Evolutionary conservation across 768 basidiomycete genomes (phyloP), one percentile per base, ranked within the genome.

Genomic region (Hortiboletus campestris): DNA sequence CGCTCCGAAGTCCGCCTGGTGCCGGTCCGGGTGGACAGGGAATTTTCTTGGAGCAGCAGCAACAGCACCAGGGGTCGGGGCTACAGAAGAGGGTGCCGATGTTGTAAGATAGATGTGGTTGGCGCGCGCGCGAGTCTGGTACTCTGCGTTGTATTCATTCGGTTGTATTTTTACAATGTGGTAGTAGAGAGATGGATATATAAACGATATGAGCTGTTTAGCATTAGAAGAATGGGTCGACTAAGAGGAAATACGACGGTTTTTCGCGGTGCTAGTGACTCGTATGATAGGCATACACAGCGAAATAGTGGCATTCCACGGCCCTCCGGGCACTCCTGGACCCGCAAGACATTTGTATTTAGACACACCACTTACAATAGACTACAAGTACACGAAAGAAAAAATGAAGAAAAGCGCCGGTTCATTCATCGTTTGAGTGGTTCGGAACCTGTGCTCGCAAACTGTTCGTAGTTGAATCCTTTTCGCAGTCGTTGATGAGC

Each of bases 31-130:
- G 66, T 68, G 75, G 38, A 60, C 72, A 59, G 78, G 77, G 28
- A 68, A 75, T 39, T 62, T 76, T 61, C 58, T 65, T 75, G 47
- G 82, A 83, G 57, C 67, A 71, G 67, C 63, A 72, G 32, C 73
- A 59, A 6, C 59, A 57, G 19, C 16, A 44, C 14, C 34, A 52
- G 41, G 56, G 38, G 7, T 2, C 2, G 5, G 48, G 43, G 2
- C 14, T 46, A 7, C 50, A 49, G n/a, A 66, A 74, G 60, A 70
- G 71, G 55, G 67, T 74, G 56, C 61, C 59, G 39, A 46, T n/a
- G n/a, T n/a, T 72, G 52, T 70, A 59, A 35, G 17, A 14, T 36
- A 0, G n/a, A n/a, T n/a, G 40, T 41, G 17, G 14, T 8, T 5
- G 31, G 2, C 6, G 4, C 1, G 11, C 31, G 34, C 45, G 19